Base-by-base conservation (phyloP, 2,329 filamentous ascomycete genomes). In the Scytalidium lignicola region DNA sequence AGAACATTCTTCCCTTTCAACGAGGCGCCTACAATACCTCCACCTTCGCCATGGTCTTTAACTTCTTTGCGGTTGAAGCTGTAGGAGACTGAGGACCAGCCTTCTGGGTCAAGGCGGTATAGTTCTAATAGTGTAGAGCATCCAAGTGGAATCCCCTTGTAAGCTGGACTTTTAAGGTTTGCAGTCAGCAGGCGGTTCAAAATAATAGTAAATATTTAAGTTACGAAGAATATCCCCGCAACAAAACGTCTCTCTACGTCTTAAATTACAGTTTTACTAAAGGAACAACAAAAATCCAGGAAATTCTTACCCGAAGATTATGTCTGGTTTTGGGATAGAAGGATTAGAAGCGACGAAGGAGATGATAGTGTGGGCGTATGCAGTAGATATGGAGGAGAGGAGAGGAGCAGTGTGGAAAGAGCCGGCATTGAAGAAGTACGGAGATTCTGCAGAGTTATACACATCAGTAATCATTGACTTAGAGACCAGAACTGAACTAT, bases 371-470 rank as follows among this genome's bases (percentile, higher is more conserved):
- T 52, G 39, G 2, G 82, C 82, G 61, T 82, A 85, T 41, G 82
- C 80, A 23, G 72, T 68, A 47, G 76, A 75, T 56, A 82, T 78
- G 42, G 79, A 74, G 56, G 72, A 72, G 46, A 83, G 71, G 20
- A 83, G 68, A 26, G 73, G 67, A 28, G 75, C 76, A 43, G 75
- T 74, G 67, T 82, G 78, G 60, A 85, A 80, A 52, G 81, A 75
- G 46, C 80, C 79, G 46, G 80, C 81, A 64, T 82, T 85, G 74
- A 86, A 82, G 70, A 85, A 85, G 72, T 85, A 85, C 48, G 82
- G 82, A 13, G 79, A 83, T 58, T 70, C 66, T 48, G 37, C 29
- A 18, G n/a, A n/a, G 9, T 29, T n/a, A 18, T 32, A 43, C 21
- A 23, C 29, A 13, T 47, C 22, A 37, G 32, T n/a, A 37, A 17